Evolutionary conservation across 1,284 basidiomycete genomes (phyloP).

Genomic region (Neonothopanus nambi): DNA sequence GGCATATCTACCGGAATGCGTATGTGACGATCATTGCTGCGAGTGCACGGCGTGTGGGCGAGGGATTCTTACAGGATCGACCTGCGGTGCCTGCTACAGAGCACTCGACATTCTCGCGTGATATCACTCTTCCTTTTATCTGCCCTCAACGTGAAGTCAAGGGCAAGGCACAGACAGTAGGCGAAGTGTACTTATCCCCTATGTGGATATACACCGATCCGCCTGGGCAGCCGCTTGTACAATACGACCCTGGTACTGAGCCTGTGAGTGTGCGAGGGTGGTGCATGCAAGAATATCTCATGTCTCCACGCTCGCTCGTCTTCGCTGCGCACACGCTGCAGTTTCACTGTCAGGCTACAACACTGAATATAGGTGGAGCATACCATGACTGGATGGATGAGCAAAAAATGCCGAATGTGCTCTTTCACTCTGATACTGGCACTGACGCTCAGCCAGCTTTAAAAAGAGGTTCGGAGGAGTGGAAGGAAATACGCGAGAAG

Average conservation of each 20-base stretch:
- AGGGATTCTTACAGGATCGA: conserved; percentile 7
- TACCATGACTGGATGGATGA: not conserved
- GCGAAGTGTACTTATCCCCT: not conserved
- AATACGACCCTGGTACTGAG: not conserved
- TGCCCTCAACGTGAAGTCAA: not conserved
- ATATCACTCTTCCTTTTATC: not conserved
- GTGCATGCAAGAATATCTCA: conserved; percentile 9
- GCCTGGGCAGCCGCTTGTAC: not conserved
- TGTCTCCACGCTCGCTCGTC: conserved; percentile 3
- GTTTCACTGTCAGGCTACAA: conserved; percentile 4
- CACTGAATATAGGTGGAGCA: conserved; percentile 3
- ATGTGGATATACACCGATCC: not conserved
- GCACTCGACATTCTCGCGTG: too few species aligned
- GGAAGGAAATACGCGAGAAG: not conserved
- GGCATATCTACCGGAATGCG: conserved; percentile 14
- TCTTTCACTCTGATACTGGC: not conserved
- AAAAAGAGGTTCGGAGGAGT: not conserved
- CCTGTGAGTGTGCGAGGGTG: conserved; percentile 3
- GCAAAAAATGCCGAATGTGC: not conserved
- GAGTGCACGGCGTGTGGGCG: conserved; percentile 9
- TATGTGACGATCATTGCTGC: conserved; percentile 15
- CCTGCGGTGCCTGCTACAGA: not conserved
- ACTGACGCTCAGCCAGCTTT: not conserved
- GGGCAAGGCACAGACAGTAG: not conserved
- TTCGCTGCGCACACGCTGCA: conserved; percentile 2